Evolutionary conservation across 1,139 yeast genomes (phyloP), one percentile per base, ranked within the genome.

Genomic region (Cylindricascospora bacillispora): DNA sequence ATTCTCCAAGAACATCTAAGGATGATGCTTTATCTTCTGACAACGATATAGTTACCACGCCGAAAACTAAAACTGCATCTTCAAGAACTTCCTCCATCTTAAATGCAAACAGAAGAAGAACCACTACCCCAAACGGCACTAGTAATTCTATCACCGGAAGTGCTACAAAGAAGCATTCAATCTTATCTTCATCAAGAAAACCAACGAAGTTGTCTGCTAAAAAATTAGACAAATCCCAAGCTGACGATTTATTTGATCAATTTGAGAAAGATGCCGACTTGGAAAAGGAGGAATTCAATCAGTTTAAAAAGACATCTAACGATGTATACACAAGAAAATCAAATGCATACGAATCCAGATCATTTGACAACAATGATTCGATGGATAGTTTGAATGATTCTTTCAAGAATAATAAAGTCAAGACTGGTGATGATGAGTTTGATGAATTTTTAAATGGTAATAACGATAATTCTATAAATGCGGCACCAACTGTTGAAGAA

Each of bases 201-300:
- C 68, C 68, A 36, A 63, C 79, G 3, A 67, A 75, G 44, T 54
- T 74, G 30, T 63, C 70, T 13, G 69, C 73, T 10, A 73, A 70
- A 49, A 61, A 56, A 34, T 45, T 53, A 13, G 45, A 45, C 29
- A 59, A 60, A 16, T 73, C 72, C 20, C 83, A 78, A 21, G 70
- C 89, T 37, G 95, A 89, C 16, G 56, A 51, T 36, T 31, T 52
- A 54, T 89, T 89, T 47, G 97, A 89, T 43, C 93, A 80, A 45
- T 76, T 85, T 40, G 97, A 85, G 54, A 76, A 69, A 51, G 78
- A 77, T 48, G 97, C 95, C 15, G 72, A 77, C 54, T 67, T 69
- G 45, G 95, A 86, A 54, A 83, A 44, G 20, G 42, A 42, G 25
- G 43, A 43, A 24, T 32, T 38, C 27, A 41, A 41, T 31, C 30